Evolutionary conservation across 169 alveolate genomes (phyloP).

Genomic region (Cystoisospora suis): DNA sequence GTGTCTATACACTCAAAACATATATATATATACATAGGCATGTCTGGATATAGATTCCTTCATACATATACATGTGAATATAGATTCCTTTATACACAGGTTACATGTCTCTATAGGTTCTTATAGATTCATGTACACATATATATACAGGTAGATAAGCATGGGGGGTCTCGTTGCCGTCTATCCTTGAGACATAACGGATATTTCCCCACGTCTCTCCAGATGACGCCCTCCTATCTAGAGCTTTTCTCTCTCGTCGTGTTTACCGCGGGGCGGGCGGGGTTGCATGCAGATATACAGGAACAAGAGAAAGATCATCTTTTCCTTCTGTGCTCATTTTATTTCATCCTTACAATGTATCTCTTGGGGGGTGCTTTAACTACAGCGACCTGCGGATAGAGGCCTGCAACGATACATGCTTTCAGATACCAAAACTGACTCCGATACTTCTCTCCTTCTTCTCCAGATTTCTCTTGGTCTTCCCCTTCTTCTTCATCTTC

Average conservation of each 20-base stretch:
- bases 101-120: not conserved
- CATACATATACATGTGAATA: not conserved
- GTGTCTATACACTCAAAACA: not conserved
- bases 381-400: slow-evolving; percentile 59
- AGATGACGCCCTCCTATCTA: not conserved
- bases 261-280: too few species aligned
- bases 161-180: not conserved
- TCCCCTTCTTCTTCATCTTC: not conserved
- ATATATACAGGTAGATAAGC: not conserved
- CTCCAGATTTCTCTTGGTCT: not conserved
- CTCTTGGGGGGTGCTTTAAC: slow-evolving; percentile 44
- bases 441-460: not conserved
- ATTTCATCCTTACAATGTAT: slow-evolving; percentile 21
- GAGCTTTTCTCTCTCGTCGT: not conserved
- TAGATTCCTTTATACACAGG: not conserved
- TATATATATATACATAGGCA: not conserved
- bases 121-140: not conserved
- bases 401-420: slow-evolving; percentile 61
- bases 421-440: slow-evolving; percentile 47
- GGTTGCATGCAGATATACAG: too few species aligned
- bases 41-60: not conserved
- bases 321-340: not conserved
- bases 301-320: too few species aligned
- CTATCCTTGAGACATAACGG: not conserved
- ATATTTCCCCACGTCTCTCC: not conserved